Percentiles rank a stretch among this genome's conserved stretches.
Evolutionary conservation across 148 eudicot genomes (phyloP).

Genomic region (Spergularia marina): DNA sequence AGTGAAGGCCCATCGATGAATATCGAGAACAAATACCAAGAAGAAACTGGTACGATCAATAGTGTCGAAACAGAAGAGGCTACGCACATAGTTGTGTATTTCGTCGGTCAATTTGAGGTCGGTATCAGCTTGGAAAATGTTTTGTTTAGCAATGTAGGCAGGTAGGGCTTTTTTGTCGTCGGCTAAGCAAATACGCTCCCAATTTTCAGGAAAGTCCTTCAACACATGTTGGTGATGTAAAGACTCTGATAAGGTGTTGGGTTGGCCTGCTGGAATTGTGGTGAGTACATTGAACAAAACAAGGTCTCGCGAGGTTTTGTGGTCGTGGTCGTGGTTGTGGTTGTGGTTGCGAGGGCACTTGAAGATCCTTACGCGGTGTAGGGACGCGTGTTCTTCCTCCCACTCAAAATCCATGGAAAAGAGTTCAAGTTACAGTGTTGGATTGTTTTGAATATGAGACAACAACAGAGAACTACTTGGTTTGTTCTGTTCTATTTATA

Average conservation of each 20-base stretch:
- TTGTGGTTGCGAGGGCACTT: neutral
- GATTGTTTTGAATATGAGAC: no score
- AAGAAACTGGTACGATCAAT: no score
- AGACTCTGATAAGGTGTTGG: neutral
- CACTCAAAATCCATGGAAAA: no score
- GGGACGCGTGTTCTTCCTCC: neutral
- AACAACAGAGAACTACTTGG: no score
- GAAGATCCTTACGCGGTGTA: neutral
- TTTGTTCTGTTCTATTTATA: no score
- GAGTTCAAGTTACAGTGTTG: no score
- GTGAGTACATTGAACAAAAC: neutral
- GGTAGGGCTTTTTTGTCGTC: neutral
- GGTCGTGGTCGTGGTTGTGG: neutral
- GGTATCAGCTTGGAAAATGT: neutral
- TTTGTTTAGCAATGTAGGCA: neutral
- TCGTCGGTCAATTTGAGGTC: neutral
- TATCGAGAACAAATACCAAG: neutral
- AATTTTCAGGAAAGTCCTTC: neutral
- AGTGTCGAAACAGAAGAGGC: neutral
- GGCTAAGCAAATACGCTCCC: neutral
- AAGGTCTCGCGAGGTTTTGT: neutral
- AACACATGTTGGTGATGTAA: neutral
- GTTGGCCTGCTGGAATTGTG: neutral
- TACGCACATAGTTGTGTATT: neutral
- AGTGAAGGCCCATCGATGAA: neutral